Evolutionary conservation across 2,329 filamentous ascomycete species (phyloP).

Genomic region (Leptographium radiaticola): DNA sequence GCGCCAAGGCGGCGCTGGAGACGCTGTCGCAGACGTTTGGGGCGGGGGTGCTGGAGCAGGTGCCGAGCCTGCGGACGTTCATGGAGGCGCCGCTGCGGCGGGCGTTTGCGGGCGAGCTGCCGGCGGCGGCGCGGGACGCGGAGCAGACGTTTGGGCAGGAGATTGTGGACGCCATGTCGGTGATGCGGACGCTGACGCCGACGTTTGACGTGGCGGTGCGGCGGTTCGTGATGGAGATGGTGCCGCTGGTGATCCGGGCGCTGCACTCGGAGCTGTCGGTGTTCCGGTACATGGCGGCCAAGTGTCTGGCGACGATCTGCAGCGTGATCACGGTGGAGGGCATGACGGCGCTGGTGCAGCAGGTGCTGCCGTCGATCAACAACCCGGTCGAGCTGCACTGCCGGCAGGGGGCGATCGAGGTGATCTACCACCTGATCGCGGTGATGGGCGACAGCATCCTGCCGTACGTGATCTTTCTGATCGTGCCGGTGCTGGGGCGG

Average conservation of each 20-base stretch:
- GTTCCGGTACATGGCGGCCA: slow-evolving; percentile 90
- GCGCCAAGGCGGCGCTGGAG: slow-evolving; percentile 88
- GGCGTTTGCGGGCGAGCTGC: slow-evolving; percentile 61
- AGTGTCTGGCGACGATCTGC: slow-evolving; percentile 93
- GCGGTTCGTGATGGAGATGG: slow-evolving; percentile 66
- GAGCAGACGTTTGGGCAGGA: slow-evolving; percentile 74
- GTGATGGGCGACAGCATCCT: slow-evolving; percentile 96
- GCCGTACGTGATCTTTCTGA: slow-evolving; percentile 97
- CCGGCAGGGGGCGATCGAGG: slow-evolving; percentile 88
- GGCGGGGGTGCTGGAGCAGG: slow-evolving; percentile 59
- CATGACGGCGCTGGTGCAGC: slow-evolving; percentile 91
- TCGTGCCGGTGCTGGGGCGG: slow-evolving; percentile 87
- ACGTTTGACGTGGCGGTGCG: slow-evolving; percentile 67
- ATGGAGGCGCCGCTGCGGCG: slow-evolving; percentile 70
- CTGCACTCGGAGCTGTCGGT: slow-evolving; percentile 82
- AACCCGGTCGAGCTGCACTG: slow-evolving; percentile 80
- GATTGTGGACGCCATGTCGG: slow-evolving; percentile 86
- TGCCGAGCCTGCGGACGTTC: slow-evolving; percentile 67
- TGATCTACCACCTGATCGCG: slow-evolving; percentile 91
- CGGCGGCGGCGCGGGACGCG: slow-evolving; percentile 58
- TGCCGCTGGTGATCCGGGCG: slow-evolving; percentile 77
- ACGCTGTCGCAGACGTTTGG: slow-evolving; percentile 75
- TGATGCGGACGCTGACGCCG: slow-evolving; percentile 84
- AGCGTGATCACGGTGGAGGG: slow-evolving; percentile 90
- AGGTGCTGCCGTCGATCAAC: slow-evolving; percentile 81